Conservation (phyloP, 495 filamentous ascomycete genomes). For the Annulohypoxylon maeteangense region DNA sequence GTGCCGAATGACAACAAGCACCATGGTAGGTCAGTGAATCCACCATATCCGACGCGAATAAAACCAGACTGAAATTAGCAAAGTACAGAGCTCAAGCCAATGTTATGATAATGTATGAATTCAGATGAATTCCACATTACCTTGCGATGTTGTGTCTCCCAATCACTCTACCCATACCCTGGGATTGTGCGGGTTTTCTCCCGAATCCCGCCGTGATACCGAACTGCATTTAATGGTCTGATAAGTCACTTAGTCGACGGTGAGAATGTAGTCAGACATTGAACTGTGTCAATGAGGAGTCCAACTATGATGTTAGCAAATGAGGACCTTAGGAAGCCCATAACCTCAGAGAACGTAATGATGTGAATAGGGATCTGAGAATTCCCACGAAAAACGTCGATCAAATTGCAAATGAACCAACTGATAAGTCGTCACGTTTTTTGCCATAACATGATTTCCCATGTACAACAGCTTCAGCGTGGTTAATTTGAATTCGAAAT, state of each 20-base stretch:
- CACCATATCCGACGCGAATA: neutral
- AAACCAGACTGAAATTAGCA: neutral
- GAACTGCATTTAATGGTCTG: neutral
- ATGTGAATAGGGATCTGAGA: neutral
- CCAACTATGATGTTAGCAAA: slow-evolving; percentile 1
- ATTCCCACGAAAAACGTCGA: neutral
- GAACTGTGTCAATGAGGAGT: neutral
- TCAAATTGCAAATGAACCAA: neutral
- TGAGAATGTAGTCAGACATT: neutral
- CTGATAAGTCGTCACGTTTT: neutral
- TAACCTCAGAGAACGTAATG: neutral
- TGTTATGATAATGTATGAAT: neutral
- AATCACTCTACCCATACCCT: neutral
- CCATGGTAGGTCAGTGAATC: neutral
- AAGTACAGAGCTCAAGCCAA: neutral
- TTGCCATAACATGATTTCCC: neutral
- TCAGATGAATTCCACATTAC: neutral
- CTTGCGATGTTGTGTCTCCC: neutral
- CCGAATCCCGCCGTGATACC: neutral
- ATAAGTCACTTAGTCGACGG: neutral
- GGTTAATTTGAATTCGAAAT: neutral
- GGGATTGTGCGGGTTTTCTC: neutral
- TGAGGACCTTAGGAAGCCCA: neutral
- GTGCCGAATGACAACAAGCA: neutral
- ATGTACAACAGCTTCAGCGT: neutral